Base-by-base conservation (phyloP, 805 yeast genomes). In the Ogataea pignaliae region DNA sequence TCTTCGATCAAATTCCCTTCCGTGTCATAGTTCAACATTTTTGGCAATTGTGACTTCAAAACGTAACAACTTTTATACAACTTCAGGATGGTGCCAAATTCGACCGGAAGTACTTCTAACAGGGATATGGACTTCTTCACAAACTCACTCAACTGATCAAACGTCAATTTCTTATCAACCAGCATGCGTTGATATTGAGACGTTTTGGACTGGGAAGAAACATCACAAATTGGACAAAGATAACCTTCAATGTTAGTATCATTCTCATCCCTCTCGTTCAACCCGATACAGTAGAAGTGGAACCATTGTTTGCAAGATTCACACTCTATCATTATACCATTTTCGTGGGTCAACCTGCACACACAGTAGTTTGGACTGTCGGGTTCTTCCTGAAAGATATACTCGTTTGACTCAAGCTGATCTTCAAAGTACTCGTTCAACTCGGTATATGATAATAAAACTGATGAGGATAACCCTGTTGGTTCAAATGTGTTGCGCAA, bases 281-380 rank as follows among this genome's bases (percentile, higher is more conserved):
- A 55, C 40, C 72, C 72, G 36, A 83, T 67, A 60, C 90, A 84
- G 13, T 61, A 63, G 37, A 75, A 72, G 56, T 84, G 90, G 55
- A 77, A 84, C 89, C 89, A 83, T 53, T 83, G 88, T 42, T 73
- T 69, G 59, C 91, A 85, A 14, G 60, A 63, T 49, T 83, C 89
- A 63, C 90, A 84, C 46, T 78, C 84, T 37, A 82, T 76, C 86
- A 83, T 83, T 0, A 76, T 72, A 7, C 85, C 75, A 52, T 72
- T 61, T 52, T 83, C 90, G 42, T 55, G 60, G 18, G 62, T 61
- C 39, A 73, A 75, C 37, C 88, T 70, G 59, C 91, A 84, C 44
- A 80, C 64, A 56, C 90, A 84, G 55, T 78, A 83, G 17, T 45
- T 52, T 10, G 44, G n/a, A 36, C 51, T 47, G 3, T 50, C 52